Percentiles rank a stretch among this genome's conserved stretches.
Evolutionary conservation across 2,329 filamentous ascomycete genomes (phyloP).

Genomic region (Aspergillus sp.): DNA sequence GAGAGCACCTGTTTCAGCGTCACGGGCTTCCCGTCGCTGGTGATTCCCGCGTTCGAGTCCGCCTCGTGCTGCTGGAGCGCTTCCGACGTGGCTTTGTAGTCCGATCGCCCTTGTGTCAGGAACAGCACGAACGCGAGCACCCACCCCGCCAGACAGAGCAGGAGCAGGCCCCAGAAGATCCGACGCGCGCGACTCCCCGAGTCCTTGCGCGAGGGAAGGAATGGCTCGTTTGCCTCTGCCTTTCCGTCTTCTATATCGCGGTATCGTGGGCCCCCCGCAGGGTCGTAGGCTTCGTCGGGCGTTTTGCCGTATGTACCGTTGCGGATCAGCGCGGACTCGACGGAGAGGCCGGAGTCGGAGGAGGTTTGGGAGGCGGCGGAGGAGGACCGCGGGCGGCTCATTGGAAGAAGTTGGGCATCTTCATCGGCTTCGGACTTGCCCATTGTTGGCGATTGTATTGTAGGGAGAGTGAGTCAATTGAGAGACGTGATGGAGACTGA

Average conservation of each 20-base stretch:
- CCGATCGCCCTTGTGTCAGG: conserved; percentile 34
- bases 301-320: conserved; percentile 21
- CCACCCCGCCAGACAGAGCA: conserved; percentile 47
- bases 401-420: conserved; percentile 26
- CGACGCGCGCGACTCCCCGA: conserved; percentile 33
- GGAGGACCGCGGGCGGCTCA: conserved; percentile 24
- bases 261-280: conserved; percentile 25
- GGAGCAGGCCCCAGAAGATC: conserved; percentile 39
- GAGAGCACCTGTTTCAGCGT: conserved; percentile 42
- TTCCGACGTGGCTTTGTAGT: conserved; percentile 28
- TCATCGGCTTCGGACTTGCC: conserved; percentile 14
- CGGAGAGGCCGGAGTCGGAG: conserved; percentile 35
- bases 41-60: conserved; percentile 28
- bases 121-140: conserved; percentile 45
- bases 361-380: conserved; percentile 28
- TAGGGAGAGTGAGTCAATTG: not conserved
- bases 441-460: not conserved
- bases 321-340: conserved; percentile 31
- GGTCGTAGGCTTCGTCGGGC: conserved; percentile 6
- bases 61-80: conserved; percentile 26
- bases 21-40: conserved; percentile 41
- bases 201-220: conserved; percentile 25
- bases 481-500: not conserved
- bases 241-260: conserved; percentile 37
- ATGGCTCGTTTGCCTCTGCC: conserved; percentile 22